Base-by-base conservation (phyloP, 2,329 filamentous ascomycete species). In the Arthrobotrys sphaeroides region DNA sequence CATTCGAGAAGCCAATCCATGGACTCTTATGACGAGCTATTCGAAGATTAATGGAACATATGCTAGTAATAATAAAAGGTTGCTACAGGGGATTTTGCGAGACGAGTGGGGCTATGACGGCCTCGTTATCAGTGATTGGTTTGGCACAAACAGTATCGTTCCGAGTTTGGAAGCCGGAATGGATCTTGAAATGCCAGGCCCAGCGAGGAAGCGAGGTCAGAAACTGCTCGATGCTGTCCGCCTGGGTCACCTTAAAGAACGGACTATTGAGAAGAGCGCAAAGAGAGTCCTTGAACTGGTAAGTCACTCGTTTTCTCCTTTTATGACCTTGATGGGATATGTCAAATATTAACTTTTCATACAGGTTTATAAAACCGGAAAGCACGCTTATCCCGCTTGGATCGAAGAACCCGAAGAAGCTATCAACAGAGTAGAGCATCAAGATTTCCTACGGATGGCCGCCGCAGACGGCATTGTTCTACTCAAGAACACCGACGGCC, bases 401-500 rank as follows among this genome's bases (percentile, higher is more conserved):
- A 69, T 75, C 7, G 79, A 80, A 70, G 79, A 77, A 36, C 64
- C 72, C 18, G 79, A 79, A 69, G 77, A 79, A 49, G 79, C 78
- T 22, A 77, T 78, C 61, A 78, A 80, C 42, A 72, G 78, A 38
- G 82, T 81, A 1, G 81, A 83, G 45, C 82, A 81, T 49, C 81
- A 80, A 7, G 78, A 80, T 10, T 79, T 93, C 49, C 86, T 92
- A 20, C 86, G 91, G 16, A 85, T 86, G 64, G 85, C 91, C 22
- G 90, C 89, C 16, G 87, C 88, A 3, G 90, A 93, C 80, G 88
- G 88, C 2, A 88, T 92, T 6, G 90, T 93, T 0, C 84, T 94
- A 10, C 83, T 93, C 55, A 92, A 93, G 83, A 94, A 94, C 78
- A 86, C 91, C 10, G 85, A 86, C 38, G 84, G 84, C 12, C 81